Percentiles rank a stretch among this genome's conserved stretches.
Conservation (phyloP, 331 rosid genomes). For the Cucumis variabilis region DNA sequence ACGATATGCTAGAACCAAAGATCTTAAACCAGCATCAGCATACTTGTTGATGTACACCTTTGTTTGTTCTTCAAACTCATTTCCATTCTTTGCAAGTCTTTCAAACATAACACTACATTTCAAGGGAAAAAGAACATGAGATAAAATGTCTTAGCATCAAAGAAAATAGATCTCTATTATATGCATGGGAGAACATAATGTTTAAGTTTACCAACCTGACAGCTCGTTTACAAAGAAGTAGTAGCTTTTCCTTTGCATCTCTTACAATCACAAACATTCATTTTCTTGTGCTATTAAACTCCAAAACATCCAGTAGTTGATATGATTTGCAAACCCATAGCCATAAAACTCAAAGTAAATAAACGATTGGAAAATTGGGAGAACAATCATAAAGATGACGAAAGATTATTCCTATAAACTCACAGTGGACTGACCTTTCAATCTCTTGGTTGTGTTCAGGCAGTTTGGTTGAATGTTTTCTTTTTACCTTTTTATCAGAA, state of each 20-base stretch:
- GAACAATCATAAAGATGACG: not conserved
- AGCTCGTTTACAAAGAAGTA: slow-evolving; percentile 90
- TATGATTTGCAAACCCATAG: slow-evolving; percentile 65
- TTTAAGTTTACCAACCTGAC: slow-evolving; percentile 76
- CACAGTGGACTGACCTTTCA: slow-evolving; percentile 56
- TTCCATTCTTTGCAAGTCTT: slow-evolving; percentile 77
- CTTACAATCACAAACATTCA: slow-evolving; percentile 90
- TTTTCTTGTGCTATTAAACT: slow-evolving; percentile 94
- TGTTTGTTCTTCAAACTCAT: slow-evolving; percentile 80
- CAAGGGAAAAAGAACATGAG: slow-evolving; percentile 24
- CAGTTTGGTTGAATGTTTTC: not conserved
- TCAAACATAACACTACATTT: slow-evolving; percentile 98
- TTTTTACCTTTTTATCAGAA: not conserved
- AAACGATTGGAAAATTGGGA: slow-evolving; percentile 13
- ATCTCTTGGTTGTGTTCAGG: not conserved
- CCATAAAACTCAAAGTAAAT: not conserved
- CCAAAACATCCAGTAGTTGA: slow-evolving; percentile 71
- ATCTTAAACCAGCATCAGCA: slow-evolving; percentile 98
- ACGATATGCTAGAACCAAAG: slow-evolving; percentile 85
- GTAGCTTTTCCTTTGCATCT: slow-evolving; percentile 66
- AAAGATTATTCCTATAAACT: not conserved
- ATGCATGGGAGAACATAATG: not conserved
- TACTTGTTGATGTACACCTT: slow-evolving; percentile 71
- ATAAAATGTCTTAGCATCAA: not conserved
- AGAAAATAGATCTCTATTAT: not conserved